Base-by-base conservation (phyloP, 257 asterid genomes). In the Henckelia pumila region DNA sequence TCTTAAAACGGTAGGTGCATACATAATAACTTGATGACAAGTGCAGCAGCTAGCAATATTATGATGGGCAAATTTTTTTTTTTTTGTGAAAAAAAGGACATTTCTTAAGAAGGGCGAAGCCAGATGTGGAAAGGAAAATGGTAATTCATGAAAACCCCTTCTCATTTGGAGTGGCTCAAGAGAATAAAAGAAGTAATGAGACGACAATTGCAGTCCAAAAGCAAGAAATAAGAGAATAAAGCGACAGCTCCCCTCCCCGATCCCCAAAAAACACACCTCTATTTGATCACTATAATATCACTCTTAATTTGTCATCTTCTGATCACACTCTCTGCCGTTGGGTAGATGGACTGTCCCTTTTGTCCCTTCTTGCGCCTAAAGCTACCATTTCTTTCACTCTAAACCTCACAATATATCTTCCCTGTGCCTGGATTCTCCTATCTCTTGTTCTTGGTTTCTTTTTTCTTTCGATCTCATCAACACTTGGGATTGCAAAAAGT, bases 331-430 rank as follows among this genome's bases (percentile, higher is more conserved):
- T 57, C 74, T 32, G 80, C 76, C 68, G 75, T 63, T 73, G 78
- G 75, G 81, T 64, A 64, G 91, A 72, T 75, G 75, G 71, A 55
- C 78, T 64, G 85, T 83, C 85, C 62, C 80, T 81, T 86, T 78
- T 73, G 22, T 73, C 78, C 29, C 71, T 71, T 76, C 76, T 76
- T 61, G 76, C 76, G 23, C 77, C 64, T 73, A 73, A 73, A 76
- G 56, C 80, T 66, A 79, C 76, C 78, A 63, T 67, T 62, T 59
- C 85, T 47, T 61, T 16, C 75, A 24, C 70, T 76, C 76, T 33
- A 74, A 71, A 17, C 61, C 75, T 59, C 70, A 52, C 37, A 5
- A 29, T 24, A 8, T 70, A 61, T 16, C 53, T 20, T 26, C 57
- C 14, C 17, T 40, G n/a, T 40, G 32, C 35, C 35, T 57, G 21